These are phyloP conservation scores for Tulasnella sp. DNA, from an alignment of 768 basidiomycete species.

Conservation along the genomic window DNA sequence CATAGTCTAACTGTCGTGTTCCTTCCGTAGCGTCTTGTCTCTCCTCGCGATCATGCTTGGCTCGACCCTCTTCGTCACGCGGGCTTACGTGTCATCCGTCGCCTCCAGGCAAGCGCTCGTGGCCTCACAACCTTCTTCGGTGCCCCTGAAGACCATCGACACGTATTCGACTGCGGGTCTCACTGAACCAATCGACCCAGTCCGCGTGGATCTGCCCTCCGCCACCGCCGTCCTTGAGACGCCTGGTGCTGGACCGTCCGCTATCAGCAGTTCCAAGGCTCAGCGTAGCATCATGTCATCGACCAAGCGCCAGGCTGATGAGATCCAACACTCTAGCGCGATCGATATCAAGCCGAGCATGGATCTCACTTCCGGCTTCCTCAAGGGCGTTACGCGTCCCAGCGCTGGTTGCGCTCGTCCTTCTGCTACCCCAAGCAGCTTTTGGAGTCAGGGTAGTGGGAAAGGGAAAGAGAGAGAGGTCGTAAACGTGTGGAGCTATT, in stretches of 20 bases:
- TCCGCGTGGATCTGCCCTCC: neutral
- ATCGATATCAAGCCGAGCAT: neutral
- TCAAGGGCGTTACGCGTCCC: neutral
- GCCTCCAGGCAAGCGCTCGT: neutral
- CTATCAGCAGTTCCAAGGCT: neutral
- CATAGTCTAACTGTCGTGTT: neutral
- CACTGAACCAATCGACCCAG: neutral
- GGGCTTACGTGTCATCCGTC: neutral
- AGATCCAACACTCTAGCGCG: neutral
- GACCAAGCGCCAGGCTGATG: neutral
- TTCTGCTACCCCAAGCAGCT: neutral
- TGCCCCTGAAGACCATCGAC: neutral
- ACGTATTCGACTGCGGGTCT: neutral
- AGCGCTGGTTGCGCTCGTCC: conserved; percentile 2
- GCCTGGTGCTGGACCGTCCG: conserved; percentile 13
- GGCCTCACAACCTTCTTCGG: neutral
- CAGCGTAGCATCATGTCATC: neutral
- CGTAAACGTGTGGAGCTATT: neutral
- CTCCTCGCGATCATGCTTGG: conserved; percentile 11
- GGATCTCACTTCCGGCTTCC: neutral
- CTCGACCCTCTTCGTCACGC: neutral
- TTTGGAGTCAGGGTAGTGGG: neutral
- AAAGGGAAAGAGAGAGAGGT: conserved; percentile 15
- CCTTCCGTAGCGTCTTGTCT: neutral
- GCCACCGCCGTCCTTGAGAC: neutral